Percentiles rank a stretch among this genome's conserved stretches.
Evolutionary conservation across 257 asterid species (phyloP).

Genomic region (Capsicum pubescens): DNA sequence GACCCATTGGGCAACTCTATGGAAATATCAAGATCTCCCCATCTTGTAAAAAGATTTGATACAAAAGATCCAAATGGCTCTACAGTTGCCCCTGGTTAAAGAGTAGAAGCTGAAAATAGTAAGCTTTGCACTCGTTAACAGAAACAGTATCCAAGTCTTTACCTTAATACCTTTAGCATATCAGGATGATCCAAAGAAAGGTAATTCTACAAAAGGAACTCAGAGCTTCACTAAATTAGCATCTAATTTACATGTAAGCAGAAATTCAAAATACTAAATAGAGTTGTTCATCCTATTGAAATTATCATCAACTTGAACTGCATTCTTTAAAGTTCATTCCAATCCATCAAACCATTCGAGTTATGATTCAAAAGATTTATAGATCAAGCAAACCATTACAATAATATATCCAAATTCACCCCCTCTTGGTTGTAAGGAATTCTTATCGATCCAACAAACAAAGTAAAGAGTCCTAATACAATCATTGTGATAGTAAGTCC

Average conservation of each 20-base stretch:
- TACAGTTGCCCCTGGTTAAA: slow-evolving; percentile 88
- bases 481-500: not conserved
- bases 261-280: not conserved
- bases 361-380: not conserved
- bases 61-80: slow-evolving; percentile 97
- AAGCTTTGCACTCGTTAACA: slow-evolving; percentile 16
- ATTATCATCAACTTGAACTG: not conserved
- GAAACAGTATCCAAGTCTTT: not conserved
- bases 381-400: not conserved
- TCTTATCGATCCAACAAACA: not conserved
- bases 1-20: slow-evolving; percentile 74
- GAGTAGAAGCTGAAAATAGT: slow-evolving; percentile 37
- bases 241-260: slow-evolving; percentile 16
- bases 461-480: not conserved
- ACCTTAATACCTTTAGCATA: slow-evolving; percentile 14
- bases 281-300: slow-evolving; percentile 9
- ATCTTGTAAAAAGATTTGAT: slow-evolving; percentile 90
- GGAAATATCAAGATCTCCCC: slow-evolving; percentile 97
- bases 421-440: slow-evolving; percentile 7
- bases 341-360: not conserved
- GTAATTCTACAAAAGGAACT: slow-evolving; percentile 20
- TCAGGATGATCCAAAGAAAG: slow-evolving; percentile 19
- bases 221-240: slow-evolving; percentile 15
- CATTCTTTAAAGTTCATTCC: not conserved
- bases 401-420: slow-evolving; percentile 5